Percentiles rank a stretch among this genome's conserved stretches.
These are phyloP conservation scores for Citrus inodora DNA, from an alignment of 345 rosid genomes.

Conservation along the genomic window DNA sequence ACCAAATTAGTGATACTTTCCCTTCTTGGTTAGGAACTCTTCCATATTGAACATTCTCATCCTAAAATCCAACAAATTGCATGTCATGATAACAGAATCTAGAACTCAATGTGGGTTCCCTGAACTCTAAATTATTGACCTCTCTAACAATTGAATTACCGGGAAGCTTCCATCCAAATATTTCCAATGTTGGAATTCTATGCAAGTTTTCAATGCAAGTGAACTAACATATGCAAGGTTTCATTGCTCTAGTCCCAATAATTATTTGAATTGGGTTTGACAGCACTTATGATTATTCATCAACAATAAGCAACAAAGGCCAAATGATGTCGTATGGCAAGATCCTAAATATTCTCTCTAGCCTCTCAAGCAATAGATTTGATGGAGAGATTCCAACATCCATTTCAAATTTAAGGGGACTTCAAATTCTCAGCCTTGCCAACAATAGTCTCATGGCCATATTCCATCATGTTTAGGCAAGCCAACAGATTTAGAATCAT, in stretches of 20 bases:
- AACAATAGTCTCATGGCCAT: background rate
- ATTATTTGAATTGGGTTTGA: too few relatives aligned
- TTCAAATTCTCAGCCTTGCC: background rate
- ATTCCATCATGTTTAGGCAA: background rate
- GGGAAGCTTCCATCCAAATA: slow-evolving; percentile 9
- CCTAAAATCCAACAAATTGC: background rate
- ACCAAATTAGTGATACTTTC: background rate
- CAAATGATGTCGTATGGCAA: background rate
- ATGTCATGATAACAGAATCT: background rate
- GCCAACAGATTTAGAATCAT: background rate
- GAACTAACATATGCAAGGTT: background rate
- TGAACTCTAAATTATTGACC: slow-evolving; percentile 5
- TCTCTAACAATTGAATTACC: slow-evolving; percentile 1
- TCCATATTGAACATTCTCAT: background rate
- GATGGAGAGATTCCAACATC: background rate
- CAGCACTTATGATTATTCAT: background rate
- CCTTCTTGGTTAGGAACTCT: background rate
- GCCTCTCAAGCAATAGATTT: background rate
- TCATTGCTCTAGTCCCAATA: too few relatives aligned
- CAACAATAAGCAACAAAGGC: background rate
- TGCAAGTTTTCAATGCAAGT: background rate
- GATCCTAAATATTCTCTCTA: background rate
- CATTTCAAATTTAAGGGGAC: background rate
- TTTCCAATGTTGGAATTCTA: slow-evolving; percentile 5
- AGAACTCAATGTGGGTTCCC: background rate